Percentiles rank a stretch among this genome's conserved stretches.
Conservation (phyloP, 75 land plant genomes). For the Azolla pinnata region DNA sequence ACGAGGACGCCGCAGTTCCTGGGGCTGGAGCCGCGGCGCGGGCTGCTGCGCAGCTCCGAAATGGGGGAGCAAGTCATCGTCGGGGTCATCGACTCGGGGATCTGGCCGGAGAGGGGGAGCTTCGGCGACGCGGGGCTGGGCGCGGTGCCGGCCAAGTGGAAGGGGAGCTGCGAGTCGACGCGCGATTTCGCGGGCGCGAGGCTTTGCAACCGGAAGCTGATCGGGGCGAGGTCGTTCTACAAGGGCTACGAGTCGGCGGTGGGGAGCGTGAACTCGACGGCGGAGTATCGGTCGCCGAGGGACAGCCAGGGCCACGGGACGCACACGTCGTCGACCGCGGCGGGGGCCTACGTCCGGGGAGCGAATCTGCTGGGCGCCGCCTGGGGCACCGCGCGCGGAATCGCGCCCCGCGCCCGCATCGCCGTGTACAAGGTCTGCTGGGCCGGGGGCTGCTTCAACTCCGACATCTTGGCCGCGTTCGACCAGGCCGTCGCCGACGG, state of each 20-base stretch:
- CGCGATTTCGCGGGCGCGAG: conserved; percentile 23
- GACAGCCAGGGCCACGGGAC: conserved; percentile 34
- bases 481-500: conserved; percentile 33
- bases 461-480: conserved; percentile 35
- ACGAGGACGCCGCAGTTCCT: conserved; percentile 91
- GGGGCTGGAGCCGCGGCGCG: conserved; percentile 45
- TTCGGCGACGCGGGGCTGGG: conserved; percentile 57
- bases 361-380: conserved; percentile 31
- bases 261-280: conserved; percentile 18
- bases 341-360: conserved; percentile 17
- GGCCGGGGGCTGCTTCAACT: conserved; percentile 26
- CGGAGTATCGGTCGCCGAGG: conserved; percentile 12
- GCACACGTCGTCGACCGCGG: conserved; percentile 31
- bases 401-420: conserved; percentile 30
- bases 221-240: conserved; percentile 75
- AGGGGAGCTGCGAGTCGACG: conserved; percentile 58
- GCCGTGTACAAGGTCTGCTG: conserved; percentile 37
- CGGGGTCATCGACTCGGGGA: conserved; percentile 80
- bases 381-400: conserved; percentile 25
- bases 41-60: conserved; percentile 76
- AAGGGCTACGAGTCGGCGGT: conserved; percentile 59
- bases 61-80: conserved; percentile 76
- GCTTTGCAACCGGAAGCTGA: conserved; percentile 64
- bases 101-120: conserved; percentile 86
- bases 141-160: conserved; percentile 67